Base-by-base conservation (phyloP, 352 stramenopile species). In the Phytopythium kandeliae region DNA sequence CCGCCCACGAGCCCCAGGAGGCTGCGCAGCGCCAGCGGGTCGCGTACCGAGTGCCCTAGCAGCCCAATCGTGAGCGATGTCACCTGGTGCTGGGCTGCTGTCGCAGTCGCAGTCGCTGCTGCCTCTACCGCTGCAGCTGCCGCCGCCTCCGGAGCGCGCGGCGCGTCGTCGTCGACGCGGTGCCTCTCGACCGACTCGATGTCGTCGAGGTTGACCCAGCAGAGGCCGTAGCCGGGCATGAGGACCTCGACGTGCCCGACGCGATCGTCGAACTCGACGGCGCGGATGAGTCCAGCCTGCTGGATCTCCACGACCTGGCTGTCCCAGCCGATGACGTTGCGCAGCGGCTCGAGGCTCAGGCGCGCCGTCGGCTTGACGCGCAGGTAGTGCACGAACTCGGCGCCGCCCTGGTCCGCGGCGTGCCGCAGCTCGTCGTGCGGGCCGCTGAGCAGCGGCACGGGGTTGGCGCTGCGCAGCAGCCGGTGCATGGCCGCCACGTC, bases 241-340 rank as follows among this genome's bases (percentile, higher is more conserved):
- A 48, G 31, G 7, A 48, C 41, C 41, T 48, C 41, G 22, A 48
- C 41, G 25, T 48, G 41, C 10, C 22, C 22, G 12, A 48, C 16
- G 22, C 31, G 25, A 11, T 48, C 41, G 41, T 48, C 41, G 17
- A 34, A 48, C 12, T 21, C 6, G 11, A 48, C n/a, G 41, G 24
- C 41, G 25, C 41, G 41, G 25, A 48, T 21, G 0, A 21, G 41
- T 15, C 16, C 21, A 12, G 41, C 12, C 24, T 48, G 41, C 41
- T 34, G 10, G 12, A 34, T 11, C 41, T 21, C 5, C 22, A 48
- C 25, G 41, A 24, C 33, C 24, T 22, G 17, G 41, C 41, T 24
- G 1, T 34, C 41, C 41, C 41, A 48, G 24, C 41, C 41, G 17
- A 48, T 34, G 21, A 48, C 41, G 6, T 48, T 48, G 41, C 41